Conservation (phyloP, 176 grass and related monocot species). For the Melocanna baccifera region DNA sequence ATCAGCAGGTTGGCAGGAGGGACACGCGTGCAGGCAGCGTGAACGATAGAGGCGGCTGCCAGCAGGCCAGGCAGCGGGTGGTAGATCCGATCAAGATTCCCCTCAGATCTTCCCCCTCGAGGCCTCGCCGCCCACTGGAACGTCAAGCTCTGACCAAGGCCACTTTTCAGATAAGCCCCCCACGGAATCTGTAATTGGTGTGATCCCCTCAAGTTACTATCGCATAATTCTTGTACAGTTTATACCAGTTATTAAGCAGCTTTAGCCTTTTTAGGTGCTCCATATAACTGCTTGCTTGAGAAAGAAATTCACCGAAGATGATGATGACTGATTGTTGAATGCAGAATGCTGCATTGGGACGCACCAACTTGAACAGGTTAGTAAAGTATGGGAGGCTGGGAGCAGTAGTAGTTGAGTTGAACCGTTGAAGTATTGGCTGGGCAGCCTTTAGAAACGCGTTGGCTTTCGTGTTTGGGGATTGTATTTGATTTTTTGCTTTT, state of each 20-base stretch:
- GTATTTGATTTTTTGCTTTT: too few relatives aligned
- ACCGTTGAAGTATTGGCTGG: neutral
- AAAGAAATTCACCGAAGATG: neutral
- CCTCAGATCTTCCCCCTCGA: neutral
- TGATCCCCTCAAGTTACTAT: neutral
- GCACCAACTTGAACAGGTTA: neutral
- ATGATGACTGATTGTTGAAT: neutral
- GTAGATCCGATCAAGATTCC: conserved; percentile 43
- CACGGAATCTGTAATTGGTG: accelerated
- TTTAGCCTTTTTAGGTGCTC: neutral
- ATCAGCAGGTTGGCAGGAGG: neutral
- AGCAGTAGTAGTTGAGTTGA: neutral
- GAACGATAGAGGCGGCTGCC: neutral
- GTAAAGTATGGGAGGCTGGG: neutral
- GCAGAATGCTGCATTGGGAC: neutral
- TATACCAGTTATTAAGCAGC: neutral
- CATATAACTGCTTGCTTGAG: neutral
- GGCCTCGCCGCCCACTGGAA: neutral
- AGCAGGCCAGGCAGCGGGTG: neutral
- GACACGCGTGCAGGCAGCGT: neutral
- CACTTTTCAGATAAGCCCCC: neutral
- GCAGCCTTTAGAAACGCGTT: too few relatives aligned
- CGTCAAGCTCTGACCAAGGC: neutral
- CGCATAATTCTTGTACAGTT: neutral
- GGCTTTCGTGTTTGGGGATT: too few relatives aligned